These are phyloP conservation scores for Penicillium paxilli DNA, from an alignment of 495 filamentous ascomycete genomes.

Conservation along the genomic window DNA sequence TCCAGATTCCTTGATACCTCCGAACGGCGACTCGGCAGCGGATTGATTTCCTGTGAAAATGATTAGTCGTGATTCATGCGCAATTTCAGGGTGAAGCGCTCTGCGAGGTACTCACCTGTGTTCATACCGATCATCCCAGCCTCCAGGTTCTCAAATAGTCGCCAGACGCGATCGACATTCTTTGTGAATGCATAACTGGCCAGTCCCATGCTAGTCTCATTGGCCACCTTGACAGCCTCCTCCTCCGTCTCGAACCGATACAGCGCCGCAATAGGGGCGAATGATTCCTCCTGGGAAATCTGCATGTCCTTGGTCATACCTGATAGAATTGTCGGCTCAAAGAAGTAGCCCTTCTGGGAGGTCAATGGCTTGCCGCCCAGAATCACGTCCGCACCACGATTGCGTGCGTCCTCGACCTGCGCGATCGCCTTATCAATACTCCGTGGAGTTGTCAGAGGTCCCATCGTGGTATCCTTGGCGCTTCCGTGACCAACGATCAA, in stretches of 20 bases:
- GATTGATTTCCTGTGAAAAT: constrained; percentile 54
- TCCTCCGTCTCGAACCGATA: constrained; percentile 72
- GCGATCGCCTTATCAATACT: constrained; percentile 61
- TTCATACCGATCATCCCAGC: constrained; percentile 77
- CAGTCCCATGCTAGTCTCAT: constrained; percentile 69
- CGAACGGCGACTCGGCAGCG: constrained; percentile 71
- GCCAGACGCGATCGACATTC: constrained; percentile 70
- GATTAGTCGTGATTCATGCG: not conserved
- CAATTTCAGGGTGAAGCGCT: not conserved
- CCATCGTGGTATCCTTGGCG: constrained; percentile 60
- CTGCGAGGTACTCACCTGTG: constrained; percentile 44
- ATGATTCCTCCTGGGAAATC: constrained; percentile 67
- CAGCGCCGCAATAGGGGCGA: constrained; percentile 67
- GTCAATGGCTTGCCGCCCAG: constrained; percentile 55
- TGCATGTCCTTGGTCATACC: constrained; percentile 63
- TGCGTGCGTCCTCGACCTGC: constrained; percentile 64
- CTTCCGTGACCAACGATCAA: constrained; percentile 68
- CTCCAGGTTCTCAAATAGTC: constrained; percentile 71
- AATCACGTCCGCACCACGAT: constrained; percentile 57
- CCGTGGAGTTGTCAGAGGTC: constrained; percentile 63
- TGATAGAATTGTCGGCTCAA: constrained; percentile 68
- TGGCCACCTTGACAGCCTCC: constrained; percentile 61
- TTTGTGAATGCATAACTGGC: constrained; percentile 75
- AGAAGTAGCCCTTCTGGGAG: constrained; percentile 63
- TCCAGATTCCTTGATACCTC: constrained; percentile 74